Percentiles rank a stretch among this genome's conserved stretches.
Evolutionary conservation across 352 stramenopile genomes (phyloP).

Genomic region (Pelagophyceae sp.): DNA sequence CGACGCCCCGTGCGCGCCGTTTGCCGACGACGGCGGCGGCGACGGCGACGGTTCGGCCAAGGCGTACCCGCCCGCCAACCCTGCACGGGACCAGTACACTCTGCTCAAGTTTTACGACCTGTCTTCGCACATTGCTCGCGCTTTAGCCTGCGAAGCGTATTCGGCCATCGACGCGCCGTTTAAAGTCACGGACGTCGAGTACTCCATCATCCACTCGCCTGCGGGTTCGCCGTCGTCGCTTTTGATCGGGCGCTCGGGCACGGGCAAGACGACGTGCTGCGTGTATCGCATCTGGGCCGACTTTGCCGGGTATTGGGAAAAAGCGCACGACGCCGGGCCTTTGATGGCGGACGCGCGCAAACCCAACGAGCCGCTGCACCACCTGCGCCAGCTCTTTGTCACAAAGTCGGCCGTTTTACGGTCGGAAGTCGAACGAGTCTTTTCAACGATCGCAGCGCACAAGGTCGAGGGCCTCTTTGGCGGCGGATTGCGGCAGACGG

Average conservation of each 20-base stretch:
- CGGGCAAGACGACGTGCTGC: conserved; percentile 13
- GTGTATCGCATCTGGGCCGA: neutral
- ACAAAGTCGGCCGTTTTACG: conserved; percentile 3
- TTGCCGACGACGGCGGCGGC: neutral
- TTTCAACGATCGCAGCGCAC: neutral
- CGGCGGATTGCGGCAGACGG: neutral
- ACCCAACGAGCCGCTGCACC: neutral
- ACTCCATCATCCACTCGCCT: neutral
- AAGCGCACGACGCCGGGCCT: neutral
- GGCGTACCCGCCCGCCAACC: neutral
- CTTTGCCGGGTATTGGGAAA: neutral
- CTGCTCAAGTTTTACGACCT: conserved; percentile 15
- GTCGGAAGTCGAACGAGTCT: conserved; percentile 3
- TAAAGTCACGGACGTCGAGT: conserved; percentile 7
- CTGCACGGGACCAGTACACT: neutral
- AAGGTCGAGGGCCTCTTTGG: neutral
- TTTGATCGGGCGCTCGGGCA: conserved; percentile 8
- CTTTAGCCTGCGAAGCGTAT: neutral
- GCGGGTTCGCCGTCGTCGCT: neutral
- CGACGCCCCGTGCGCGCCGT: no score
- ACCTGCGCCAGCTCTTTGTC: conserved; percentile 11
- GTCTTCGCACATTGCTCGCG: neutral
- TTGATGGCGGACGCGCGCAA: neutral
- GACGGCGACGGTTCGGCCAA: neutral
- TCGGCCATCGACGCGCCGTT: neutral